Percentiles rank a stretch among this genome's conserved stretches.
These are phyloP conservation scores for Platanus orientalis DNA, from an alignment of 164 flowering plant genomes.

Conservation along the genomic window DNA sequence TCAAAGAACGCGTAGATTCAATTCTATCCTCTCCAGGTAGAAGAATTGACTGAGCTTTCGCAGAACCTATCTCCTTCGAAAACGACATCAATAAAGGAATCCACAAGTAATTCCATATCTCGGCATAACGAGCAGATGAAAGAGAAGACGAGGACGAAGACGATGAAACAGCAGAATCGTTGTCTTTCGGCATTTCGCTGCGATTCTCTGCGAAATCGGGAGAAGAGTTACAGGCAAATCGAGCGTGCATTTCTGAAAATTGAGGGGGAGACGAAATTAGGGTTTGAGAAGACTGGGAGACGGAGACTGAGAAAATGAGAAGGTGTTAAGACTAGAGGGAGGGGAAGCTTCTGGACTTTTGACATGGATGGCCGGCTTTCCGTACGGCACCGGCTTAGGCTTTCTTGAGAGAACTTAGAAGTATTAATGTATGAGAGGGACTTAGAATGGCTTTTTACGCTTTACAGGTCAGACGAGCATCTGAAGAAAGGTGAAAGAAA, in stretches of 20 bases:
- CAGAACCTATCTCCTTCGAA: slow-evolving; percentile 29
- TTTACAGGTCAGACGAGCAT: too few species aligned
- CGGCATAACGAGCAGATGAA: slow-evolving; percentile 17
- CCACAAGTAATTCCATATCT: slow-evolving; percentile 44
- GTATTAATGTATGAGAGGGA: too few species aligned
- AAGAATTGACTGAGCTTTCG: slow-evolving; percentile 38
- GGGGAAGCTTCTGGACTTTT: too few species aligned
- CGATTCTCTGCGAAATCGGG: slow-evolving; percentile 7
- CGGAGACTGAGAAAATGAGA: too few species aligned
- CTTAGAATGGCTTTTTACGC: too few species aligned
- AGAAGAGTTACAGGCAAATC: slow-evolving; percentile 15
- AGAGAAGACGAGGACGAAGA: slow-evolving; percentile 11
- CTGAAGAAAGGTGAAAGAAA: too few species aligned
- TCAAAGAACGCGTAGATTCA: slow-evolving; percentile 6
- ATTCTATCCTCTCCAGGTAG: slow-evolving; percentile 27
- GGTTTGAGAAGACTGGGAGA: too few species aligned
- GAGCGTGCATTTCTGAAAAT: slow-evolving; percentile 19
- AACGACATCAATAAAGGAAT: slow-evolving; percentile 42
- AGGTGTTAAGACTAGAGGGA: too few species aligned
- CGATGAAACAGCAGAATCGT: slow-evolving; percentile 3
- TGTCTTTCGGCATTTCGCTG: slow-evolving; percentile 16
- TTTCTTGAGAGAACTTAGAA: too few species aligned
- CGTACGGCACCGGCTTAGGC: too few species aligned
- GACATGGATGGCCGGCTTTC: too few species aligned
- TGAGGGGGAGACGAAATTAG: too few species aligned